These are phyloP conservation scores for Populus trichocarpa DNA, from an alignment of 441 rosid genomes.

Conservation along the genomic window DNA sequence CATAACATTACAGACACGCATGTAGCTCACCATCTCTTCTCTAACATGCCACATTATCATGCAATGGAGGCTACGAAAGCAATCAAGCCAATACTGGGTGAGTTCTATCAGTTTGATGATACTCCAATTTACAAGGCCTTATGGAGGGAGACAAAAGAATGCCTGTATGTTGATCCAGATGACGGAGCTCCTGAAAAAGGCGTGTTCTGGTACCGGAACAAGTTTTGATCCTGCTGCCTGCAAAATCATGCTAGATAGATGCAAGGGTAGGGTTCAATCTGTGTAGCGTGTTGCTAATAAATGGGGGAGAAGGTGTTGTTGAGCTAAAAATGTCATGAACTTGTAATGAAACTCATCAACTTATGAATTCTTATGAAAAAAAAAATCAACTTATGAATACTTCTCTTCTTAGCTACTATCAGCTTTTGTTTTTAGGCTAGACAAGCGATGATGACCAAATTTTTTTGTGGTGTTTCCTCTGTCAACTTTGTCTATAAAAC, in stretches of 20 bases:
- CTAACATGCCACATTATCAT: slow-evolving; percentile 74
- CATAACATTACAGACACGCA: slow-evolving; percentile 77
- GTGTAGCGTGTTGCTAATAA: not conserved
- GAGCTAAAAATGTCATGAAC: not conserved
- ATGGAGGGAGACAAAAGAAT: slow-evolving; percentile 78
- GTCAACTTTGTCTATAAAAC: too few species aligned
- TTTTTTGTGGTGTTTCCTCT: too few species aligned
- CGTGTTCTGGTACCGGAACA: slow-evolving; percentile 63
- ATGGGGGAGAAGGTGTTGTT: not conserved
- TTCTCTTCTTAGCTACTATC: not conserved
- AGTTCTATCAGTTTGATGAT: slow-evolving; percentile 64
- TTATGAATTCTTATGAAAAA: not conserved
- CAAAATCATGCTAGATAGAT: not conserved
- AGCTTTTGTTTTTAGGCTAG: not conserved
- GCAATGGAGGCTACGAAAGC: slow-evolving; percentile 83
- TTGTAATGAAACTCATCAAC: not conserved
- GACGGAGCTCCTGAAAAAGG: slow-evolving; percentile 57
- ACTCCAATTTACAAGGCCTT: slow-evolving; percentile 55
- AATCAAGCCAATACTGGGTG: slow-evolving; percentile 63
- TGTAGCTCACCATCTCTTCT: slow-evolving; percentile 68
- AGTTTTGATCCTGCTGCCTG: slow-evolving; percentile 29
- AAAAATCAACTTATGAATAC: not conserved
- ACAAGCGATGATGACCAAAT: not conserved
- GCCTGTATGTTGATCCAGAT: slow-evolving; percentile 68
- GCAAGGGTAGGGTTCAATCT: not conserved